phyloP scores from a whole-genome alignment of 257 asterid genomes.

The Henckelia pumila region DNA sequence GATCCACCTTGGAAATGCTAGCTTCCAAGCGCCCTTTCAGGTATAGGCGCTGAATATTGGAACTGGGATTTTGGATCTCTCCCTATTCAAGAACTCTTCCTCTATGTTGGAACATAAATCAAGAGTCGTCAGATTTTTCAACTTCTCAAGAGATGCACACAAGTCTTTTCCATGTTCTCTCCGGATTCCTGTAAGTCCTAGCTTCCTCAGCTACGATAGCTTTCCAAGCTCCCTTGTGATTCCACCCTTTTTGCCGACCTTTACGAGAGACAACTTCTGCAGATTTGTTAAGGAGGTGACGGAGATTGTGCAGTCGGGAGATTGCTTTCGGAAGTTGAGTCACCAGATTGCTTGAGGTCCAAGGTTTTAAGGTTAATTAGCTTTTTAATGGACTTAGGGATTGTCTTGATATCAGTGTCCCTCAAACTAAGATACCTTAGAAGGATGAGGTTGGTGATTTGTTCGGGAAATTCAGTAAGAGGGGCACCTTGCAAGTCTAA shows the following conservation, averaged over 20 bases:
- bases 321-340: constrained; percentile 38
- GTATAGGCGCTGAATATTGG: constrained; percentile 28
- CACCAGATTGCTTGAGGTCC: constrained; percentile 36
- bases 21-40: constrained; percentile 30
- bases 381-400: constrained; percentile 29
- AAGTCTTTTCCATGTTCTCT: constrained; percentile 27
- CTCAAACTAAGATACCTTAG: constrained; percentile 39
- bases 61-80: constrained; percentile 20
- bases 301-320: constrained; percentile 32
- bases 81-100: constrained; percentile 26
- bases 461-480: constrained; percentile 29
- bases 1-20: constrained; percentile 31
- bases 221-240: constrained; percentile 23
- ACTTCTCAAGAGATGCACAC: constrained; percentile 26
- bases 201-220: constrained; percentile 35
- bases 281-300: constrained; percentile 35
- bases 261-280: constrained; percentile 32
- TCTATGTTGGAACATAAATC: constrained; percentile 26
- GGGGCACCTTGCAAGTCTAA: constrained; percentile 33
- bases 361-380: constrained; percentile 36
- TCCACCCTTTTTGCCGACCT: constrained; percentile 20
- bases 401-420: constrained; percentile 17
- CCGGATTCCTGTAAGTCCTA: constrained; percentile 35
- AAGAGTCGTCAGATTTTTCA: constrained; percentile 30
- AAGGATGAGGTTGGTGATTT: constrained; percentile 31